Conservation (phyloP, 352 stramenopile genomes). For the Globisporangium recalcitrans region DNA sequence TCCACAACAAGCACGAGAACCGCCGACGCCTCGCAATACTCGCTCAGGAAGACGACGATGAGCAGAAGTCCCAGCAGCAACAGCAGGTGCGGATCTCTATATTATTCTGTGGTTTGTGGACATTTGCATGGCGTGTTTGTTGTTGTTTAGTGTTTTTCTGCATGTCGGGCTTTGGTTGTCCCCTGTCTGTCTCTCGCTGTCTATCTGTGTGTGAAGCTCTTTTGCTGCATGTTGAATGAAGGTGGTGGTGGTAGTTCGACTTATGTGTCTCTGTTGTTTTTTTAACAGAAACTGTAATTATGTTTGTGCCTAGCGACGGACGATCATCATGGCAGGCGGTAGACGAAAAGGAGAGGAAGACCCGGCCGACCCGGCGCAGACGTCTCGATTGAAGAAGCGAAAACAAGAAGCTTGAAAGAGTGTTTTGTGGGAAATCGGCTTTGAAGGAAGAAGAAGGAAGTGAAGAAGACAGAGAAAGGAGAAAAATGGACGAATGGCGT, state of each 20-base stretch:
- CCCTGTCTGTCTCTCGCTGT: constrained; percentile 3
- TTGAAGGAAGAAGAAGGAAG: not conserved
- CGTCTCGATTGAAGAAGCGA: constrained; percentile 65
- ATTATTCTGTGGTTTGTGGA: not conserved
- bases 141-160: constrained; percentile 24
- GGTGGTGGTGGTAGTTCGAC: constrained; percentile 58
- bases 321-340: constrained; percentile 36
- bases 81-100: constrained; percentile 34
- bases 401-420: constrained; percentile 57
- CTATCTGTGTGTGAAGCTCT: constrained; percentile 22
- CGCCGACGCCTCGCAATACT: constrained; percentile 75
- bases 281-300: constrained; percentile 92
- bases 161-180: constrained; percentile 18
- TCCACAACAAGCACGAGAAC: constrained; percentile 86
- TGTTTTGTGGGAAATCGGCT: not conserved
- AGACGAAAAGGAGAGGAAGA: constrained; percentile 71
- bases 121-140: constrained; percentile 7
- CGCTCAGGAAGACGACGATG: constrained; percentile 76
- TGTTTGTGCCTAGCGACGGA: constrained; percentile 86
- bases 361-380: constrained; percentile 26
- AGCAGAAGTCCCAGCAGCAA: constrained; percentile 49
- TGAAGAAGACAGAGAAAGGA: constrained; percentile 8
- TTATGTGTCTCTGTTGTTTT: constrained; percentile 85
- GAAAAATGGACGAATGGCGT: constrained; percentile 14
- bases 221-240: constrained; percentile 31